Evolutionary conservation across 2,329 filamentous ascomycete species (phyloP).

Genomic region (Nigrospora oryzae): DNA sequence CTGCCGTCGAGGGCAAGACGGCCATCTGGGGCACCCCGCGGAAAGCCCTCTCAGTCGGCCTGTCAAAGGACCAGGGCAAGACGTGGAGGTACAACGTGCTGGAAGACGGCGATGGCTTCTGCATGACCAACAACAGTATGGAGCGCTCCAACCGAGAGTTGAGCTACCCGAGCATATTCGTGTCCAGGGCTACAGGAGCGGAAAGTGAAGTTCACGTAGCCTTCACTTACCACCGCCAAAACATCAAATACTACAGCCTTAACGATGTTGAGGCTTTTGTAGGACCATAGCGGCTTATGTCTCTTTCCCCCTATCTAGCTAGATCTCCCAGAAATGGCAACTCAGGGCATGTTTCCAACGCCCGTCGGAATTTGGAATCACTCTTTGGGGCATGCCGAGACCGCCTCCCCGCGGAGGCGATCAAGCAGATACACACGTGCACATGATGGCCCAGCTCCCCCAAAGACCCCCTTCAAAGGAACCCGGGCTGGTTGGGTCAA

Average conservation of each 20-base stretch:
- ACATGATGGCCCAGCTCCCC: too few relatives aligned
- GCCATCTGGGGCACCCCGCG: slow-evolving; percentile 34
- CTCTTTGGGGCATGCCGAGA: too few relatives aligned
- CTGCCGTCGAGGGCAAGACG: slow-evolving; percentile 22
- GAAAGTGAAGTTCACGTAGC: slow-evolving; percentile 21
- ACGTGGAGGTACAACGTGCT: slow-evolving; percentile 28
- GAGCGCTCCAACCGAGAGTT: slow-evolving; percentile 31
- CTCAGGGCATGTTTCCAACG: too few relatives aligned
- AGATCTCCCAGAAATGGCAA: too few relatives aligned
- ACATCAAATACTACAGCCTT: slow-evolving; percentile 29
- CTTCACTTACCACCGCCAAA: slow-evolving; percentile 32
- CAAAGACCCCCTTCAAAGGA: too few relatives aligned
- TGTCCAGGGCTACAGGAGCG: slow-evolving; percentile 12
- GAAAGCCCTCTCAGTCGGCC: slow-evolving; percentile 22
- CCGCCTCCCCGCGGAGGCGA: too few relatives aligned
- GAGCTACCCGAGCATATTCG: slow-evolving; percentile 32
- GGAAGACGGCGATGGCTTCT: slow-evolving; percentile 34
- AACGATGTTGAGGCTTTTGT: slow-evolving; percentile 17
- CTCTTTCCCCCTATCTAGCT: too few relatives aligned
- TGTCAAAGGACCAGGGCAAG: slow-evolving; percentile 25
- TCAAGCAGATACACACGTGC: too few relatives aligned
- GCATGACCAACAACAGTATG: slow-evolving; percentile 33
- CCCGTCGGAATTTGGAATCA: too few relatives aligned
- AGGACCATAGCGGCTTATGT: too few relatives aligned
- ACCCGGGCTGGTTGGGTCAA: too few relatives aligned